These are phyloP conservation scores for Microdochium paspali DNA, from an alignment of 2,329 filamentous ascomycete genomes.

Conservation along the genomic window DNA sequence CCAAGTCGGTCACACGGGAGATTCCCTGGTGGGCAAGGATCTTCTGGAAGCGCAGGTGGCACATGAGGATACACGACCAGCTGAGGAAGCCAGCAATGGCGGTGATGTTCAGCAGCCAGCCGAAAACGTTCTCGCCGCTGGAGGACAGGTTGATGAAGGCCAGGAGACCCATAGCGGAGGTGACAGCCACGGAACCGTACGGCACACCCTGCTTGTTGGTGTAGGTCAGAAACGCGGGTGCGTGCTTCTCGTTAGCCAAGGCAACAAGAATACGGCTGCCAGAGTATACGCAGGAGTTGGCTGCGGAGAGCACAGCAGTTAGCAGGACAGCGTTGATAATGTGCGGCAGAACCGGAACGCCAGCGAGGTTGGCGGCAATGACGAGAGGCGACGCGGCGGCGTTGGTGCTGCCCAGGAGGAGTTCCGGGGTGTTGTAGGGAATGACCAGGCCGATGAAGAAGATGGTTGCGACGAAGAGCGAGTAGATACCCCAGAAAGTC, in stretches of 20 bases:
- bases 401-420: conserved; percentile 42
- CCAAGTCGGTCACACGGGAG: conserved; percentile 40
- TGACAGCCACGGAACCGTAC: conserved; percentile 46
- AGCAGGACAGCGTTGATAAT: conserved; percentile 74
- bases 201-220: conserved; percentile 56
- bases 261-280: conserved; percentile 60
- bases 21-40: conserved; percentile 47
- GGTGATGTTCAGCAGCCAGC: conserved; percentile 65
- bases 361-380: conserved; percentile 50
- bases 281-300: conserved; percentile 69
- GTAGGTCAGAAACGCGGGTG: conserved; percentile 47
- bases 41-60: conserved; percentile 58
- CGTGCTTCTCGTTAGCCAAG: conserved; percentile 54
- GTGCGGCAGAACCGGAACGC: conserved; percentile 52
- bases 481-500: conserved; percentile 67
- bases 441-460: conserved; percentile 67
- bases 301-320: conserved; percentile 69
- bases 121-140: conserved; percentile 51
- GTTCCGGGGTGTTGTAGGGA: conserved; percentile 47
- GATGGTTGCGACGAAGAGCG: conserved; percentile 54
- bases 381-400: conserved; percentile 59
- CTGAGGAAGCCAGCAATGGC: conserved; percentile 61
- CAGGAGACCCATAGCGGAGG: conserved; percentile 50
- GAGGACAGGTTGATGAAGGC: conserved; percentile 58
- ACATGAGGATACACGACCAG: conserved; percentile 57